These are phyloP conservation scores for Physcomitrium patens DNA, from an alignment of 225 moss, liverwort and hornwort species.

Conservation along the genomic window DNA sequence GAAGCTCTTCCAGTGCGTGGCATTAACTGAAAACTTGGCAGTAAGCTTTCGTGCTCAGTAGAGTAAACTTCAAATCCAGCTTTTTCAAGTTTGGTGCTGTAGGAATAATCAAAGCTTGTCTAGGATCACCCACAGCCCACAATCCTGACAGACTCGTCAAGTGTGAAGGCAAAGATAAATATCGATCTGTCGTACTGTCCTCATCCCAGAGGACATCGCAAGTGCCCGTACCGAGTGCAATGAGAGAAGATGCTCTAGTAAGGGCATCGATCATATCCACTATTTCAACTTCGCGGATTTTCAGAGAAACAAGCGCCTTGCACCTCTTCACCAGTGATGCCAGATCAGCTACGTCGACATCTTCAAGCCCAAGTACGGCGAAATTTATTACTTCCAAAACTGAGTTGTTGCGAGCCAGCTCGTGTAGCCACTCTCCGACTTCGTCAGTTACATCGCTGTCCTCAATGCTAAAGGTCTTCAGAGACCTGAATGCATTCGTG, in stretches of 20 bases:
- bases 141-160: slow-evolving; percentile 45
- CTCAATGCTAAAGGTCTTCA: slow-evolving; percentile 58
- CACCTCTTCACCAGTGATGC: slow-evolving; percentile 50
- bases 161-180: slow-evolving; percentile 5
- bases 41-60: slow-evolving; percentile 38
- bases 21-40: slow-evolving; percentile 55
- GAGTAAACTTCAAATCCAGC: slow-evolving; percentile 47
- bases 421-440: slow-evolving; percentile 49
- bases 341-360: slow-evolving; percentile 44
- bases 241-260: slow-evolving; percentile 32
- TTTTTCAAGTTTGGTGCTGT: slow-evolving; percentile 46
- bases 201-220: slow-evolving; percentile 29
- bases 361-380: slow-evolving; percentile 32
- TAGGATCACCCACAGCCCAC: slow-evolving; percentile 40
- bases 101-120: slow-evolving; percentile 28
- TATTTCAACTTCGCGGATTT: slow-evolving; percentile 61
- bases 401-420: slow-evolving; percentile 47
- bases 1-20: slow-evolving; percentile 67
- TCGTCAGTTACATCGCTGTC: slow-evolving; percentile 42
- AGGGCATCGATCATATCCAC: slow-evolving; percentile 44
- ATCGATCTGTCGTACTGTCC: not conserved
- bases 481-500: slow-evolving; percentile 30
- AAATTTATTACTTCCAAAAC: slow-evolving; percentile 58
- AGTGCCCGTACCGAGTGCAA: slow-evolving; percentile 53
- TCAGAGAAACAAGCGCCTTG: slow-evolving; percentile 57